Conservation (phyloP, 306 rosid genomes). For the Alnus glutinosa region DNA sequence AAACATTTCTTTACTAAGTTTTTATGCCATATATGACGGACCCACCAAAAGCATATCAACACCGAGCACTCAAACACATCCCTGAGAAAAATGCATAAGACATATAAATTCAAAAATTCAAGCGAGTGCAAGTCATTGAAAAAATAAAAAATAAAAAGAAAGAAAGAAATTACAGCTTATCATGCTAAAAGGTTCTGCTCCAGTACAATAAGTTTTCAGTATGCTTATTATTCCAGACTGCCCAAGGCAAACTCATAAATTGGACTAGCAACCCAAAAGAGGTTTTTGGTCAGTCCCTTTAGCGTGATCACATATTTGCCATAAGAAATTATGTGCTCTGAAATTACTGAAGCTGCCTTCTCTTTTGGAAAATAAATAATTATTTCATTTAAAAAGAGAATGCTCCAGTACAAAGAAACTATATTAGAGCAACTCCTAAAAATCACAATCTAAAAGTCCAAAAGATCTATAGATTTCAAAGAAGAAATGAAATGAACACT, state of each 20-base stretch:
- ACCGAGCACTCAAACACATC: slow-evolving; percentile 87
- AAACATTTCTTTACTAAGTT: slow-evolving; percentile 58
- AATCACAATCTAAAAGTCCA: background rate
- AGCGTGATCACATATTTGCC: background rate
- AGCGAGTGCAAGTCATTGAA: background rate
- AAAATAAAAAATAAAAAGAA: slow-evolving; percentile 10
- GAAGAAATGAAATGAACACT: background rate
- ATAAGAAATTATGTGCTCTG: background rate
- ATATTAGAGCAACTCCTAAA: background rate
- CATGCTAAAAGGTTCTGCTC: slow-evolving; percentile 3
- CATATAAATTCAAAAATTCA: slow-evolving; percentile 28
- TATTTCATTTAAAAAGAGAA: slow-evolving; percentile 11
- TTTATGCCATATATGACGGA: slow-evolving; percentile 86
- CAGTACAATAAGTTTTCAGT: too few species aligned
- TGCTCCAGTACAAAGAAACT: background rate
- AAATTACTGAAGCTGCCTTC: background rate
- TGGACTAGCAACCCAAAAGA: slow-evolving; percentile 1
- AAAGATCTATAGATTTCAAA: background rate
- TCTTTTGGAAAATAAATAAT: background rate
- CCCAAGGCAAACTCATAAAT: slow-evolving; percentile 24
- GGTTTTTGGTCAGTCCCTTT: background rate
- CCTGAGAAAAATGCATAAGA: slow-evolving; percentile 50
- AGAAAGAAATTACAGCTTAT: slow-evolving; percentile 11
- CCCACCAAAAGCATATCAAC: slow-evolving; percentile 77
- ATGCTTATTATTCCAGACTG: slow-evolving; percentile 21